Evolutionary conservation across 2,329 filamentous ascomycete genomes (phyloP), one percentile per base, ranked within the genome.

Genomic region (Cladosporium halotolerans): DNA sequence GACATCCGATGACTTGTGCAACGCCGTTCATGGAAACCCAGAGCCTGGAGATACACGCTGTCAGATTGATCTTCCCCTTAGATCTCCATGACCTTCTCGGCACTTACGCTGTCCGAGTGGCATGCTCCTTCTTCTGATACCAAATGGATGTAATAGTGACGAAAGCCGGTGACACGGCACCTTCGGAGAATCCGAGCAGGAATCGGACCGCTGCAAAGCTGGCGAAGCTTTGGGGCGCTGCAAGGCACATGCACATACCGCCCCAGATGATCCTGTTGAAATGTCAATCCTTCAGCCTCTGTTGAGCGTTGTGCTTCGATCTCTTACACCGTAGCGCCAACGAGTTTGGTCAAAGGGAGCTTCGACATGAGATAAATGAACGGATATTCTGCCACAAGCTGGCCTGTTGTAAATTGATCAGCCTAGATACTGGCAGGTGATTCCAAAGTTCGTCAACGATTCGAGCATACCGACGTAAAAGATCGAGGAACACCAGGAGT

Each of bases 211-310:
- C 66, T 3, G 85, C 72, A 1, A 88, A 72, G 1, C 79, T 76
- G 0, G 73, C 70, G 60, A 87, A 88, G 65, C 76, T 82, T 50
- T 72, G 72, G 64, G 79, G 82, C 2, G 79, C 79, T 1, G 84
- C 78, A 55, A 86, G 83, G 53, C 78, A 76, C 1, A 80, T 80
- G 2, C 88, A 73, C 2, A 79, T 73, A 0, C 71, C 62, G 10
- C 83, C 83, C 85, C 85, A 88, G 13, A 79, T 71, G 9, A 84
- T 71, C 59, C 88, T 84, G 61, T 78, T 83, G 1, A 28, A 61
- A 80, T 73, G 40, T 77, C 76, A 2, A 79, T 76, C 6, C 82
- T 81, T 8, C 7, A 5, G 23, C 23, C 4, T 7, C 5, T 28
- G 4, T 83, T 70, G 41, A 9, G 28, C 74, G 31, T 13, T 85